Evolutionary conservation across 2,329 filamentous ascomycete species (phyloP), one percentile per base, ranked within the genome.

Genomic region (Lasiodiplodia hormozganensis): DNA sequence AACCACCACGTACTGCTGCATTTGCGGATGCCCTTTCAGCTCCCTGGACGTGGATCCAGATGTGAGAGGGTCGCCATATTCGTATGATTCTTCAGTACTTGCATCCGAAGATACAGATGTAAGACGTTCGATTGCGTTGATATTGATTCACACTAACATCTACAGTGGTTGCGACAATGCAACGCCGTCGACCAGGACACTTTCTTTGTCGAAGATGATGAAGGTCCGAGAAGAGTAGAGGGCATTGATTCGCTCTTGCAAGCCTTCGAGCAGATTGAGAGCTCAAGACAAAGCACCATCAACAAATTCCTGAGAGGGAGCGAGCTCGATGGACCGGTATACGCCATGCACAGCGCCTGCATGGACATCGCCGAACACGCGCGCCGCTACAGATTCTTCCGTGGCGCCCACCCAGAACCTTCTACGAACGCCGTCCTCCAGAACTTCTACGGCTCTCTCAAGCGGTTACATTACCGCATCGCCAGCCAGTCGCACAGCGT

Each of bases 1-100:
- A 12, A 52, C 34, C 28, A 64, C 60, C n/a, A 64, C 60, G 16
- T 65, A 65, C 51, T 65, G 62, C 62, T 54, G 62, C 62, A 47
- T 65, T 51, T 65, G 62, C 52, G 62, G 62, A 54, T 54, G 51
- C 10, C 62, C 62, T n/a, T 56, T 65, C 16, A 47, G 51, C 47
- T n/a, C 43, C 10, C 31, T 52, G 60, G 60, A 53, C 28, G 40
- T 54, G 11, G 49, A 65, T 31, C 51, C 36, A n/a, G 52, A 54
- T n/a, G 18, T 49, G 7, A 38, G 51, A 36, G 51, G 36, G 8
- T 65, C 62, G n/a, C 62, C 31, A 1, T 56, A 65, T 34, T 54
- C 62, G 11, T 65, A 65, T 14, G 62, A 65, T 34, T 6, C 8
- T 18, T 36, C 38, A 16, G 14, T 65, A 2, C 2, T 65, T 4